These are phyloP conservation scores for Amanita muscaria DNA, from an alignment of 768 basidiomycete species.

Conservation along the genomic window DNA sequence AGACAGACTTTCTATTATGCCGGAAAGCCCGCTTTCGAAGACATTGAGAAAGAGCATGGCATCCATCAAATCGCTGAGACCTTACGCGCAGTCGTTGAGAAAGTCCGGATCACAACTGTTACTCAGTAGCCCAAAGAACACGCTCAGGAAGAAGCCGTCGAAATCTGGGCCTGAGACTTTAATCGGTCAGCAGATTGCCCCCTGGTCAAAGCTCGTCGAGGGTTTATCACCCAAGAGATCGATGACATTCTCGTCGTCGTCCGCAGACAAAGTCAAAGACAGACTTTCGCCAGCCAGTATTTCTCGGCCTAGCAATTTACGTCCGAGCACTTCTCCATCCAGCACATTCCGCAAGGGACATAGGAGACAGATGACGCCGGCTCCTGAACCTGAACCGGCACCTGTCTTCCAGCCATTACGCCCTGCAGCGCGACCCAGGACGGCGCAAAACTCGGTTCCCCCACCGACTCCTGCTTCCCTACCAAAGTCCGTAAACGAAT, in stretches of 20 bases:
- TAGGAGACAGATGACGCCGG: constrained; percentile 49
- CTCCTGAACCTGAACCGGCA: constrained; percentile 47
- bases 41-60: constrained; percentile 26
- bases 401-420: constrained; percentile 52
- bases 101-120: constrained; percentile 10
- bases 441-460: constrained; percentile 1
- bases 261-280: constrained; percentile 12
- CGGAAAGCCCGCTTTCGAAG: constrained; percentile 31
- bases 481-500: constrained; percentile 2
- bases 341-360: constrained; percentile 31
- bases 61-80: constrained; percentile 40
- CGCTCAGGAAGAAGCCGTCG: constrained; percentile 4
- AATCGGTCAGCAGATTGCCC: constrained; percentile 52
- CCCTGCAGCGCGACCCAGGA: constrained; percentile 30
- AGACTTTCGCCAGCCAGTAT: constrained; percentile 10
- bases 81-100: constrained; percentile 31
- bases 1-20: constrained; percentile 18
- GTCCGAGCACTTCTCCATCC: neutral
- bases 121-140: constrained; percentile 5
- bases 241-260: constrained; percentile 5
- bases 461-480: neutral
- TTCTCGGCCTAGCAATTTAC: constrained; percentile 15
- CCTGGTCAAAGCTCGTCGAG: constrained; percentile 43
- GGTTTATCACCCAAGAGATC: constrained; percentile 22
- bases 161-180: constrained; percentile 9